Percentiles rank a stretch among this genome's conserved stretches.
These are phyloP conservation scores for Vitis hybrid DNA, from an alignment of 177 flowering plant species.

Conservation along the genomic window DNA sequence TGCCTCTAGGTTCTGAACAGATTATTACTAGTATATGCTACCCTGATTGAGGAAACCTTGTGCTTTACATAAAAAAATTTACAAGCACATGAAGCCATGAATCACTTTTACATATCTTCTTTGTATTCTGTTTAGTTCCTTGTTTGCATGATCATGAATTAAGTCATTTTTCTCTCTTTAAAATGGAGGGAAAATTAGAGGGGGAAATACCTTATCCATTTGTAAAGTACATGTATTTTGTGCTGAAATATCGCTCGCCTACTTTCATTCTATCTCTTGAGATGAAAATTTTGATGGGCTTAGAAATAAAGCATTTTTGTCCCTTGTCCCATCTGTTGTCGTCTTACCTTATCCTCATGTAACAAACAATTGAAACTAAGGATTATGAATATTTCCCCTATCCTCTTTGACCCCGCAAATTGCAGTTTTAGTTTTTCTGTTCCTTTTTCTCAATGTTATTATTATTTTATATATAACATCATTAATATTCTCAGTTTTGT, in stretches of 20 bases:
- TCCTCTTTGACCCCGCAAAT: no score
- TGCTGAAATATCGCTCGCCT: background rate
- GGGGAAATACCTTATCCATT: background rate
- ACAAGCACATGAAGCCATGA: no score
- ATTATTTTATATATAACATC: no score
- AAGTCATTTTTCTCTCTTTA: background rate
- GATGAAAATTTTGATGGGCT: background rate
- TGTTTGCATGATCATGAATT: background rate
- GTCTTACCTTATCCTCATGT: background rate
- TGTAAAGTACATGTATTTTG: background rate
- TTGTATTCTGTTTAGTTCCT: no score
- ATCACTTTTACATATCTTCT: no score
- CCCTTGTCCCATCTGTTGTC: background rate
- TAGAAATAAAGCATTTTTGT: background rate
- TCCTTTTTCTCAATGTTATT: no score
- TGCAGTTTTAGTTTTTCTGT: no score
- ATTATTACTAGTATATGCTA: background rate
- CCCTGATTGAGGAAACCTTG: background rate
- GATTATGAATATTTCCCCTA: background rate
- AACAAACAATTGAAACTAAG: background rate
- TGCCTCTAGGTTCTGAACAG: background rate
- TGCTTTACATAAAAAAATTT: background rate
- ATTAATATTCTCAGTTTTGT: no score
- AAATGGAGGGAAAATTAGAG: background rate
- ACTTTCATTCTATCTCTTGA: background rate